Conservation (phyloP, 208 protist genomes). For the Crithidia fasciculata region DNA sequence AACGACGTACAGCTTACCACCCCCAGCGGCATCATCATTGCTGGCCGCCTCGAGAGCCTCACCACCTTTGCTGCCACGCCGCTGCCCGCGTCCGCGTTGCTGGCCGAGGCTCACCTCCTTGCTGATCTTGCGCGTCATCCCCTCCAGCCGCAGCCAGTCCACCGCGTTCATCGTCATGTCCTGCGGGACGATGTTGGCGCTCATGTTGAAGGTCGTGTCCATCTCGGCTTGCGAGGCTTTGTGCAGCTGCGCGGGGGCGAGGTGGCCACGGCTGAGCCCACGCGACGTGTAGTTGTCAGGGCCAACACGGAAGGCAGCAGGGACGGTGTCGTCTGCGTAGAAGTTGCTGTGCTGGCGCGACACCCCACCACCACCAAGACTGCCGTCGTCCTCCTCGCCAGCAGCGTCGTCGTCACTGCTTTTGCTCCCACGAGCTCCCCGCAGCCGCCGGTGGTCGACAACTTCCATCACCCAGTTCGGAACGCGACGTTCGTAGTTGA, state of each 20-base stretch:
- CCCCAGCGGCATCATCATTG: constrained; percentile 19
- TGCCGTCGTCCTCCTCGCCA: constrained; percentile 20
- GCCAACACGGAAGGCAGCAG: constrained; percentile 61
- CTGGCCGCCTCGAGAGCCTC: background rate
- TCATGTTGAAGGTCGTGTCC: constrained; percentile 87
- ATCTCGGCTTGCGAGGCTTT: constrained; percentile 67
- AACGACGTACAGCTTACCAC: constrained; percentile 45
- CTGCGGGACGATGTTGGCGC: constrained; percentile 87
- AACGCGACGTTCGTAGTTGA: constrained; percentile 82
- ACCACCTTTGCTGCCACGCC: background rate
- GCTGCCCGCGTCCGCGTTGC: constrained; percentile 9
- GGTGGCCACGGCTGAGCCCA: constrained; percentile 82
- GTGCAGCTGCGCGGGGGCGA: constrained; percentile 86
- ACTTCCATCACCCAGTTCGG: constrained; percentile 86
- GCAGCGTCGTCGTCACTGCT: constrained; percentile 14
- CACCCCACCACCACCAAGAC: constrained; percentile 12
- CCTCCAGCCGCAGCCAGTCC: constrained; percentile 85
- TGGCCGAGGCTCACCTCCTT: constrained; percentile 34
- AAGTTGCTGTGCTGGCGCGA: constrained; percentile 61
- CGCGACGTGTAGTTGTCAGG: constrained; percentile 55
- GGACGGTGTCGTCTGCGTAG: constrained; percentile 71
- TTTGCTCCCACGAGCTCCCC: background rate
- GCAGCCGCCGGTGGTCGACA: constrained; percentile 36
- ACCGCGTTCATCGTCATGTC: constrained; percentile 85
- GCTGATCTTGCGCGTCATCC: constrained; percentile 56